Percentiles rank a stretch among this genome's conserved stretches.
Evolutionary conservation across 495 filamentous ascomycete genomes (phyloP).

Genomic region (Penicillium goetzii): DNA sequence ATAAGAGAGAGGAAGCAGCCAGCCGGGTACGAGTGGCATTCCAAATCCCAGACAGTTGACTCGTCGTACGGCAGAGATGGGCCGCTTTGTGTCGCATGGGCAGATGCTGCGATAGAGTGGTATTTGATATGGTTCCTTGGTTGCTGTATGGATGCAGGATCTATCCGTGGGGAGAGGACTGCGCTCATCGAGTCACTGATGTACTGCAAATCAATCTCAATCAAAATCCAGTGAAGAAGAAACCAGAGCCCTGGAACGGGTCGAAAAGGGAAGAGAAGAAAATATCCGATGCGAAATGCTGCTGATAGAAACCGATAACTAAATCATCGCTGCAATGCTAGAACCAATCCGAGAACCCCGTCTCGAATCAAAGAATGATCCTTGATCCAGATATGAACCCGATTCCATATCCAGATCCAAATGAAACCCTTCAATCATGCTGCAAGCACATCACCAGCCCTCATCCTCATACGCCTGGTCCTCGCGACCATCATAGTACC

Average conservation of each 20-base stretch:
- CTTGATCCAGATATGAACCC: background rate
- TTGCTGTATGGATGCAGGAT: too few relatives aligned
- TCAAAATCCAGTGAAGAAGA: background rate
- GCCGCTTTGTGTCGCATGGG: too few relatives aligned
- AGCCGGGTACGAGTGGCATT: too few relatives aligned
- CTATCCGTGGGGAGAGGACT: too few relatives aligned
- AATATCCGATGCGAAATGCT: background rate
- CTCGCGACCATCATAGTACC: slow-evolving; percentile 30
- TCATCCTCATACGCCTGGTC: slow-evolving; percentile 30
- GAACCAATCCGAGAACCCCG: background rate
- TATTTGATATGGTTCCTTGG: too few relatives aligned
- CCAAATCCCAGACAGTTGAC: too few relatives aligned
- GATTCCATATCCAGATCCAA: background rate
- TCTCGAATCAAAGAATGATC: background rate
- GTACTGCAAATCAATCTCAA: background rate
- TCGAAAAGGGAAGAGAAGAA: background rate
- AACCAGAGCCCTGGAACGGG: background rate
- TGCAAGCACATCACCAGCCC: slow-evolving; percentile 14
- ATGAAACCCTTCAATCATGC: background rate
- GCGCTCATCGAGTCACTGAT: too few relatives aligned
- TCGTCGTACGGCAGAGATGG: too few relatives aligned
- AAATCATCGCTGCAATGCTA: slow-evolving; percentile 8
- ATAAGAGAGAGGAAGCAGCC: too few relatives aligned
- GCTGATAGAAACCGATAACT: background rate
- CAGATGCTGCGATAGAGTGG: too few relatives aligned